Evolutionary conservation across 306 rosid species (phyloP), one percentile per base, ranked within the genome.

Genomic region (Canavalia gladiata): DNA sequence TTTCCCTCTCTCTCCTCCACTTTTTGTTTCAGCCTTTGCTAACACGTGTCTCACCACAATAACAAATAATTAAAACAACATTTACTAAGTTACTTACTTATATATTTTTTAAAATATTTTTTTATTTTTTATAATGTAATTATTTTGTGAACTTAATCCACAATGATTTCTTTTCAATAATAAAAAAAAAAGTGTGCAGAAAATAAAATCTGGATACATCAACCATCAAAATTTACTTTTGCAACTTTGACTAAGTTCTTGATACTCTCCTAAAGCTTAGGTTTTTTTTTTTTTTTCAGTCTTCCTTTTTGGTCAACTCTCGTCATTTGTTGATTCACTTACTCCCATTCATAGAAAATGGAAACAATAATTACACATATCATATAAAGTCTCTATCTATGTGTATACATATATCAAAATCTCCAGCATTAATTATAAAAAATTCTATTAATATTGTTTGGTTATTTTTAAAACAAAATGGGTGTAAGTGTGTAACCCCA

Each of bases 271-370:
- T 46, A 70, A 70, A 79, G 77, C 18, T 56, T 35, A 30, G 46
- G 28, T 29, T 6, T 25, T 46, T 80, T 59, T 47, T 0, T 29
- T 6, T 25, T 46, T 80, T 59, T 47, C 0, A 13, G 28, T 31
- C 74, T 39, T 28, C 13, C 57, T 62, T 28, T 4, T 62, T 41
- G n/a, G 74, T 81, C 84, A 72, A 81, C 57, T 12, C 60, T 30
- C 39, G 1, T 37, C 66, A 72, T 37, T 63, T 37, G 39, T 47
- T 56, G 3, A 79, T 62, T 51, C 79, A 41, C 49, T n/a, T 56
- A 31, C 55, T 68, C 68, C 33, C 58, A 18, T 59, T 34, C 50
- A 58, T 79, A 57, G 82, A 78, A 78, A 68, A 68, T 56, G n/a
- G 37, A 56, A 68, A 56, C 7, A 42, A 68, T 78, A 67, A 55